These are phyloP conservation scores for Zalerion maritima DNA, from an alignment of 495 filamentous ascomycete species.

Conservation along the genomic window DNA sequence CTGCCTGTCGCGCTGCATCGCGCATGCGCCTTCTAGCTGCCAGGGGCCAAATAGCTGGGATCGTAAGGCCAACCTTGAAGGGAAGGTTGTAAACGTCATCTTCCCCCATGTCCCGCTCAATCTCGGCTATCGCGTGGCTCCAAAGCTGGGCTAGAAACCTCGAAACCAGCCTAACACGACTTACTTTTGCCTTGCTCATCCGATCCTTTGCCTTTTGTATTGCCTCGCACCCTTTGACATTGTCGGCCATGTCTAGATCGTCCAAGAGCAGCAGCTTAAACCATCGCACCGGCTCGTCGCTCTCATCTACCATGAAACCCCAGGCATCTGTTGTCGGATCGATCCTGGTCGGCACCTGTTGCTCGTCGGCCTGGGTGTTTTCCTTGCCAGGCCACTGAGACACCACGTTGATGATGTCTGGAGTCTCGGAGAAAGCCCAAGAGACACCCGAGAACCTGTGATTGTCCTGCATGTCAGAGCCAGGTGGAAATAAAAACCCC, in stretches of 20 bases:
- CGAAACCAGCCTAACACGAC: conserved; percentile 6
- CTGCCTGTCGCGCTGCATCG: conserved; percentile 8
- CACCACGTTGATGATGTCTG: conserved; percentile 10
- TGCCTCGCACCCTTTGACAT: conserved; percentile 4
- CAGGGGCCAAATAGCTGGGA: conserved; percentile 17
- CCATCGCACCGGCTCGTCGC: conserved; percentile 13
- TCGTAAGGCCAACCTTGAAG: conserved; percentile 13
- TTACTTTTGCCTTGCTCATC: conserved; percentile 2
- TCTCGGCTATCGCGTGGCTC: conserved; percentile 8
- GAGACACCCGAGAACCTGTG: conserved; percentile 15
- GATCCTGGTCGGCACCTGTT: conserved; percentile 11
- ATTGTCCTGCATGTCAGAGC: too few species aligned
- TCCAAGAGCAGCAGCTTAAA: conserved; percentile 17
- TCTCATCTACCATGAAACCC: conserved; percentile 11
- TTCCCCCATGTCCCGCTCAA: conserved; percentile 3
- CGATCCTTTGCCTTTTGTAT: conserved; percentile 1
- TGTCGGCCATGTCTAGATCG: conserved; percentile 7
- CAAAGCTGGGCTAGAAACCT: conserved; percentile 11
- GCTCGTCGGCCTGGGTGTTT: conserved; percentile 5
- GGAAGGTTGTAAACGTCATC: conserved; percentile 7
- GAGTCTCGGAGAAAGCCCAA: conserved; percentile 10
- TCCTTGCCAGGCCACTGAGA: conserved; percentile 9
- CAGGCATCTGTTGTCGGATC: conserved; percentile 9
- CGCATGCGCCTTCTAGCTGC: conserved; percentile 12
- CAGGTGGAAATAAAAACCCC: too few species aligned